Evolutionary conservation across 2,329 filamentous ascomycete genomes (phyloP).

Genomic region (Ophiostoma sp.): DNA sequence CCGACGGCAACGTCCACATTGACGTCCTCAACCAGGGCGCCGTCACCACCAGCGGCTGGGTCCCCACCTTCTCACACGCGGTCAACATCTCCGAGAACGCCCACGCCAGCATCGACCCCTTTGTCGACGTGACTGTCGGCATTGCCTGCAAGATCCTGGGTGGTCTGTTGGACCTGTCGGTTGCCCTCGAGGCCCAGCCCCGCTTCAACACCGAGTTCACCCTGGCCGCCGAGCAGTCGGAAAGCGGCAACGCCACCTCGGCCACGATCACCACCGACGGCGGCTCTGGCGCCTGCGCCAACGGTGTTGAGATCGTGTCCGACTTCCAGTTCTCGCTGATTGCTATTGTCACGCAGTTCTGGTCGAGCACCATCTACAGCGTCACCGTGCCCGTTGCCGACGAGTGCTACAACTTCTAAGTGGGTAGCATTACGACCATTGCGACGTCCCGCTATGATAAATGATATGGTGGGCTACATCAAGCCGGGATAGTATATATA

Average conservation of each 20-base stretch:
- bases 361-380: constrained; percentile 30
- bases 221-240: constrained; percentile 26
- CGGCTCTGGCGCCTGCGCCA: constrained; percentile 25
- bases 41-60: constrained; percentile 26
- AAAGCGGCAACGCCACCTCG: constrained; percentile 23
- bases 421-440: neutral
- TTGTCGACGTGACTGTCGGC: constrained; percentile 28
- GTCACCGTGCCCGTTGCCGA: constrained; percentile 30
- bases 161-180: constrained; percentile 30
- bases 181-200: constrained; percentile 30
- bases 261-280: constrained; percentile 9
- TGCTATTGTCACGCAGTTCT: constrained; percentile 31
- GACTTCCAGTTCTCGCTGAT: constrained; percentile 31
- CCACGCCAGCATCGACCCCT: constrained; percentile 29
- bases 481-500: neutral
- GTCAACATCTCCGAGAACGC: constrained; percentile 28
- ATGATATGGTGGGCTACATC: neutral
- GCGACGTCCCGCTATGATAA: neutral
- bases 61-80: constrained; percentile 26
- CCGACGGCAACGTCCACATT: constrained; percentile 30
- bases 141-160: constrained; percentile 30
- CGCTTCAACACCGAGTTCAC: constrained; percentile 31
- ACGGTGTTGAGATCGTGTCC: constrained; percentile 30
- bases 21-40: constrained; percentile 31
- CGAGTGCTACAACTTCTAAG: constrained; percentile 28